These are phyloP conservation scores for Ceratorhiza oryzae-sativae DNA, from an alignment of 1,284 basidiomycete genomes.

Conservation along the genomic window DNA sequence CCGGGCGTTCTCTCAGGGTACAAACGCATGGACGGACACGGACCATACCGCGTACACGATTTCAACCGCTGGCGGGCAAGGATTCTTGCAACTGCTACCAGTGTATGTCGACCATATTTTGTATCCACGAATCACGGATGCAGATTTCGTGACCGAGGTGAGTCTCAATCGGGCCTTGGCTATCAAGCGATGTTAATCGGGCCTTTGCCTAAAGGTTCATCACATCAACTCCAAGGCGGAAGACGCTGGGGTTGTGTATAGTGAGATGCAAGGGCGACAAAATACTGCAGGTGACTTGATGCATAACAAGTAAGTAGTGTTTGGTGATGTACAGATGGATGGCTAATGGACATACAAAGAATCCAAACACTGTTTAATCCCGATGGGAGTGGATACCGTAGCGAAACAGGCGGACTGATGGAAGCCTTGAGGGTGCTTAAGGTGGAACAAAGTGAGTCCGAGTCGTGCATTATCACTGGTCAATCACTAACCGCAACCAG, in stretches of 20 bases:
- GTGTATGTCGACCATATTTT: conserved; percentile 98
- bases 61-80: conserved; percentile 95
- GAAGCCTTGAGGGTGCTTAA: conserved; percentile 85
- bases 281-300: conserved; percentile 92
- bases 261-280: conserved; percentile 98
- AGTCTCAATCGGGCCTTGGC: conserved; percentile 36
- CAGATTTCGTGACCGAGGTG: conserved; percentile 92
- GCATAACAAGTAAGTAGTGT: conserved; percentile 69
- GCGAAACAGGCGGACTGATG: conserved; percentile 97
- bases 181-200: conserved; percentile 8
- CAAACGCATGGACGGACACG: conserved; percentile 79
- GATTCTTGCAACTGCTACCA: conserved; percentile 92
- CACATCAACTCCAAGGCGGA: conserved; percentile 92
- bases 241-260: conserved; percentile 96
- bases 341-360: conserved; percentile 53
- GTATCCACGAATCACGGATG: conserved; percentile 92
- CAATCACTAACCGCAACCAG: too few species aligned
- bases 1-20: conserved; percentile 92
- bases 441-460: conserved; percentile 85
- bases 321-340: background rate
- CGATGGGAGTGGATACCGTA: conserved; percentile 85
- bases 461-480: too few species aligned
- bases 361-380: conserved; percentile 84
- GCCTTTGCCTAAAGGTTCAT: conserved; percentile 67
- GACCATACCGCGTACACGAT: conserved; percentile 96